Base-by-base conservation (phyloP, 73 alveolate species). In the Chromera velia region DNA sequence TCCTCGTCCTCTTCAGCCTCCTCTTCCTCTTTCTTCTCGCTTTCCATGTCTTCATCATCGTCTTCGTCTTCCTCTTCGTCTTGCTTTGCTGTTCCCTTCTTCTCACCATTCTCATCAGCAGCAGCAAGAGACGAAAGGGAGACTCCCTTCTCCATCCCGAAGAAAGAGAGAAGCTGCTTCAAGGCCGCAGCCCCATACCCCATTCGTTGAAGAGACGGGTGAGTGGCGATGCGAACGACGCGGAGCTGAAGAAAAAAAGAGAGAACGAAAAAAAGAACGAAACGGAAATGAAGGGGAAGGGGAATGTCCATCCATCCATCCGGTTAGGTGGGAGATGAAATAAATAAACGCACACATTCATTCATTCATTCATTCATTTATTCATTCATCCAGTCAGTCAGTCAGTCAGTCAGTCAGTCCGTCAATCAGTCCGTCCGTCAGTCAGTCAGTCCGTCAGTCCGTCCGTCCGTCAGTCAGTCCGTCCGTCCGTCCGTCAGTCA, bases 181-280 rank as follows among this genome's bases (percentile, higher is more conserved):
- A 96, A 72, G 33, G 98, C 97, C 76, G 84, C 91, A 31, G 95
- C 47, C 1, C 98, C 98, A 84, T 94, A 91, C 27, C 99, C 99
- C 96, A 93, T 96, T 55, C 93, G 94, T 68, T 93, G 94, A 40
- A 97, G 93, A 77, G 91, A 93, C 33, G 99, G 99, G 79, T 97
- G 99, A 28, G 99, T 96, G 30, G 99, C 99, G 32, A 97, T 96
- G 88, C 99, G 95, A 32, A 97, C 97, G 26, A 97, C 19, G 94
- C 96, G 48, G 99, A 98, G 30, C 94, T 88, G 73, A 94, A 92
- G 80, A 90, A 84, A 10, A 96, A 98, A 83, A 96, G 96, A 10
- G 63, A 55, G 29, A 10, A 10, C 28, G n/a, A 26, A 1, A 55
- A 9, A 10, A 10, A 1, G 24, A 55, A 55, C 27, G 29, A 10